Conservation (phyloP, 2,329 filamentous ascomycete genomes). For the Cordyceps fumosorosea region DNA sequence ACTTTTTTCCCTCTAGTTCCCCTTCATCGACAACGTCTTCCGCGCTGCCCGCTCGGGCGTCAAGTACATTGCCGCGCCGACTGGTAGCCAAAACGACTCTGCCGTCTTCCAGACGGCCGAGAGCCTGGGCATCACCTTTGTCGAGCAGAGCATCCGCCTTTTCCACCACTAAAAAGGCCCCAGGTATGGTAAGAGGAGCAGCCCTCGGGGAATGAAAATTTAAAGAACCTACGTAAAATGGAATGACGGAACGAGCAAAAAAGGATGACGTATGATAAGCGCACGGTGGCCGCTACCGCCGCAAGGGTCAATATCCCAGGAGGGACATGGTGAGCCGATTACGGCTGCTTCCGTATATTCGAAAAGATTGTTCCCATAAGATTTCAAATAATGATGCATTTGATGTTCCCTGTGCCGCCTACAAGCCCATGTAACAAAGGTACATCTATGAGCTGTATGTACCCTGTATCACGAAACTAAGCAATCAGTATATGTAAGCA, state of each 20-base stretch:
- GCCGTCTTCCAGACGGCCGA: conserved; percentile 84
- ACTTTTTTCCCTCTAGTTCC: conserved; percentile 56
- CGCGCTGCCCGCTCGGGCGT: conserved; percentile 79
- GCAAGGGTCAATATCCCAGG: background rate
- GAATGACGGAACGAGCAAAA: too few relatives aligned
- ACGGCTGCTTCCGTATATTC: background rate
- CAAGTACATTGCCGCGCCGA: conserved; percentile 93
- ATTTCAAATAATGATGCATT: background rate
- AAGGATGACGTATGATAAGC: too few relatives aligned
- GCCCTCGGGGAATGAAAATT: too few relatives aligned
- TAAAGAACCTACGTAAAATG: too few relatives aligned
- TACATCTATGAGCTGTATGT: too few relatives aligned
- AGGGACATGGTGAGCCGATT: background rate
- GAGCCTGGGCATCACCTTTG: conserved; percentile 86
- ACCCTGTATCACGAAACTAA: too few relatives aligned
- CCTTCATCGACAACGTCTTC: conserved; percentile 97
- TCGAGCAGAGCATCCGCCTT: conserved; percentile 87
- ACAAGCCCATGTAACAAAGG: too few relatives aligned
- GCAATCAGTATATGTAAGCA: too few relatives aligned
- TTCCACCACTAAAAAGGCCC: conserved; percentile 73
- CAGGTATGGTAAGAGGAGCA: too few relatives aligned
- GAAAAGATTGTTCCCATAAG: background rate
- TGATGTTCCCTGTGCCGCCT: background rate
- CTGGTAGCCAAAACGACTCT: conserved; percentile 79
- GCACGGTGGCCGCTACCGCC: too few relatives aligned